Evolutionary conservation across 2,329 filamentous ascomycete species (phyloP).

Genomic region (Penicillium psychrosexuale): DNA sequence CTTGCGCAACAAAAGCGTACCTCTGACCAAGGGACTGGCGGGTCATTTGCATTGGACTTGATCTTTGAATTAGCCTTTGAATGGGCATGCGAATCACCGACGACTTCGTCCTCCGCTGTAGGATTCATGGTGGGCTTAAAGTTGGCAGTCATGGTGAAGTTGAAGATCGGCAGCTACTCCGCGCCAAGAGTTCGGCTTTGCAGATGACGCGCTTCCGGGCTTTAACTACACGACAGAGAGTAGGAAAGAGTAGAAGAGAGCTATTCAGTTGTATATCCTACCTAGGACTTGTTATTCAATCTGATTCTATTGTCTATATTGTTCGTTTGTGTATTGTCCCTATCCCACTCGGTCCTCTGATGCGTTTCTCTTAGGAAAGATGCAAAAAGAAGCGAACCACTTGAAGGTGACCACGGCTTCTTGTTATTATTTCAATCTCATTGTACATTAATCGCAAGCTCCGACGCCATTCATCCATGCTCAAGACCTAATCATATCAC

Average conservation of each 20-base stretch:
- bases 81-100: background rate
- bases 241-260: background rate
- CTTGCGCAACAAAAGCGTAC: conserved; percentile 13
- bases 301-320: background rate
- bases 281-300: background rate
- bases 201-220: conserved; percentile 3
- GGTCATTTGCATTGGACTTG: background rate
- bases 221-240: background rate
- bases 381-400: background rate
- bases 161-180: conserved; percentile 23
- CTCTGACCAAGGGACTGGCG: conserved; percentile 19
- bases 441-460: conserved; percentile 2
- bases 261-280: too few species aligned
- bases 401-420: background rate
- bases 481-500: background rate
- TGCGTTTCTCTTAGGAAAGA: background rate
- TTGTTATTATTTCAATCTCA: conserved; percentile 4
- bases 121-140: conserved; percentile 9
- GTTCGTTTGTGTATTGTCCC: background rate
- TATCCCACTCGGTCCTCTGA: background rate
- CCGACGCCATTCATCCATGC: conserved; percentile 11
- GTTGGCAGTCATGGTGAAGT: conserved; percentile 5
- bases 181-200: conserved; percentile 18
- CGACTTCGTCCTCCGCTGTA: background rate
- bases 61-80: background rate